Evolutionary conservation across 108 stramenopile genomes (phyloP).

Genomic region (Pseudonitzschia delicatissima): DNA sequence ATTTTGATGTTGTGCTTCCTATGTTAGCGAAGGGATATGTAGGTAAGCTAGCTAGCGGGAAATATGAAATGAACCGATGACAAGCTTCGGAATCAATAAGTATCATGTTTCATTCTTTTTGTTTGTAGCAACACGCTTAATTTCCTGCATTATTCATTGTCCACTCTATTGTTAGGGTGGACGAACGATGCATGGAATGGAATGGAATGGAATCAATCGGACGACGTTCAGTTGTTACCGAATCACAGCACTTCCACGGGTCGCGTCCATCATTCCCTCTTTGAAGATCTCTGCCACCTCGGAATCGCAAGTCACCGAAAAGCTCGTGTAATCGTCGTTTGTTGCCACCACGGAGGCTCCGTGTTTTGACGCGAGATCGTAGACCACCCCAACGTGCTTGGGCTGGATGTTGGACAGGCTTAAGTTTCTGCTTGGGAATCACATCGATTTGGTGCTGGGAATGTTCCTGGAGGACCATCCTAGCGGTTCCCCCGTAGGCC

Average conservation of each 20-base stretch:
- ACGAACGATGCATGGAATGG: no score
- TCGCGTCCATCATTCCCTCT: constrained; percentile 57
- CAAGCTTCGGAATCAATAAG: no score
- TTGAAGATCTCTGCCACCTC: constrained; percentile 30
- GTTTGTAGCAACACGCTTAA: no score
- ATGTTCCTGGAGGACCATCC: constrained; percentile 60
- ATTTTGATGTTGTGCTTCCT: no score
- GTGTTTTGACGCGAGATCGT: constrained; percentile 46
- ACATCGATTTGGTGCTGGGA: constrained; percentile 25
- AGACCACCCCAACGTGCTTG: constrained; percentile 40
- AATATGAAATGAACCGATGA: no score
- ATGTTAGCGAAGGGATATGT: no score
- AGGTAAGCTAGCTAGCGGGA: no score
- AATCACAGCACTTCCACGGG: constrained; percentile 45
- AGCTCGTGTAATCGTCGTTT: constrained; percentile 47
- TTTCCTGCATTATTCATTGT: no score
- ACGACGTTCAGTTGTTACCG: no score
- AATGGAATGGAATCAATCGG: no score
- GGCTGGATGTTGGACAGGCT: constrained; percentile 25
- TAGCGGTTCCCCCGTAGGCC: constrained; percentile 74
- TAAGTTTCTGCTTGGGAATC: constrained; percentile 47
- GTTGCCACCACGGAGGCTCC: constrained; percentile 41
- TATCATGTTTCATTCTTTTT: no score
- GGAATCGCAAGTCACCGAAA: constrained; percentile 58
- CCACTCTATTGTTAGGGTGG: no score